These are phyloP conservation scores for Mucor velutinosus DNA, from an alignment of 371 early-diverging fungal species.

Conservation along the genomic window DNA sequence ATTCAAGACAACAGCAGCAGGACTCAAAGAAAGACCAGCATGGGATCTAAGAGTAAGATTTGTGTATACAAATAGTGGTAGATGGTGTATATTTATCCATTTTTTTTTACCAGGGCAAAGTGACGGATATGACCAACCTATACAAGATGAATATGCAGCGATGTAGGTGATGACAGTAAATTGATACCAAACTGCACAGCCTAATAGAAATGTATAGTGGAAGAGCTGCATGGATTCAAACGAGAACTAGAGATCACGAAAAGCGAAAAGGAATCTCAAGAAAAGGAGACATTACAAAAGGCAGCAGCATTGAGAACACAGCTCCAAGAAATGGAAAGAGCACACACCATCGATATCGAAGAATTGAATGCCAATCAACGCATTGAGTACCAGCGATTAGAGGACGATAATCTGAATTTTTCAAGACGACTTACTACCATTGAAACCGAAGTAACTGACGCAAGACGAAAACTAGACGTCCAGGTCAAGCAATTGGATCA, in stretches of 20 bases:
- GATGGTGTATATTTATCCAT: not conserved
- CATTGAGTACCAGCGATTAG: conserved; percentile 35
- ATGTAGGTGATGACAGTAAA: conserved; percentile 17
- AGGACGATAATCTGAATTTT: conserved; percentile 35
- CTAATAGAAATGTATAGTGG: conserved; percentile 17
- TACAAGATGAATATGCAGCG: conserved; percentile 26
- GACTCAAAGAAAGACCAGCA: conserved; percentile 34
- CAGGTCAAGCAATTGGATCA: conserved; percentile 14
- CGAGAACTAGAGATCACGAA: conserved; percentile 29
- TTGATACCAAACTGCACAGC: not conserved
- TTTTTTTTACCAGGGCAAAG: conserved; percentile 30
- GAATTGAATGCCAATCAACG: conserved; percentile 34
- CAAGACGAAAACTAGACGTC: conserved; percentile 12
- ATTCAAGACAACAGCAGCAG: conserved; percentile 12
- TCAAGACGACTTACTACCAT: conserved; percentile 25
- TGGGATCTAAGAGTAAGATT: conserved; percentile 46
- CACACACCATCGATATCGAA: conserved; percentile 28
- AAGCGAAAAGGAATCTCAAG: conserved; percentile 35
- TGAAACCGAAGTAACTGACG: conserved; percentile 31
- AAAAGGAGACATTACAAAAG: conserved; percentile 29
- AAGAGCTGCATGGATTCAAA: conserved; percentile 23
- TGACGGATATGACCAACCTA: conserved; percentile 37
- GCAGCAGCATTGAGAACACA: conserved; percentile 29
- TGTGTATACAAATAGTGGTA: not conserved
- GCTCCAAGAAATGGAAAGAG: conserved; percentile 17